These are phyloP conservation scores for Pythium phragmitis DNA, from an alignment of 352 stramenopile species.

Conservation along the genomic window DNA sequence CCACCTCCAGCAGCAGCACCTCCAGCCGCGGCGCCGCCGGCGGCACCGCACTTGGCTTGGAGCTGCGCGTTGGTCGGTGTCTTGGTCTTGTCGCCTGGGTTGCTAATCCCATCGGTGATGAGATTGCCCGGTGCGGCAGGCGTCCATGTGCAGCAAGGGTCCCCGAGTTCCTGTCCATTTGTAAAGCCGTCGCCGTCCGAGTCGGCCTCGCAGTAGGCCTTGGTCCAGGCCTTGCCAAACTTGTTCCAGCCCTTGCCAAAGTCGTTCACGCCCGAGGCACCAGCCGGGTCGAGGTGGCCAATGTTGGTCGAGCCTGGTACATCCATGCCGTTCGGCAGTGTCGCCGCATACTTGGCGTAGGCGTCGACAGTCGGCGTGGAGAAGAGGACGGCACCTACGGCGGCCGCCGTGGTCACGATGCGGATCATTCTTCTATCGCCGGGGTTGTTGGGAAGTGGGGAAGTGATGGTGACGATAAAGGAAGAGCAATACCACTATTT, in stretches of 20 bases:
- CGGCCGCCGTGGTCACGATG: background rate
- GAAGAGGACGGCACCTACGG: background rate
- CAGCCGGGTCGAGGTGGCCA: constrained; percentile 34
- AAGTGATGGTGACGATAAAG: background rate
- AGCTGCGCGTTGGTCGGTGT: constrained; percentile 51
- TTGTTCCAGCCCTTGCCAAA: constrained; percentile 42
- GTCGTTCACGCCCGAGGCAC: constrained; percentile 30
- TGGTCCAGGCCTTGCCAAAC: constrained; percentile 34
- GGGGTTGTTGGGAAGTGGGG: background rate
- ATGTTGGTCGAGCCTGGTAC: constrained; percentile 28
- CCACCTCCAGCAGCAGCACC: constrained; percentile 7
- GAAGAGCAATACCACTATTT: background rate
- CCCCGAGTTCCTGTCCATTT: constrained; percentile 84
- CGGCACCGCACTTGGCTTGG: constrained; percentile 39
- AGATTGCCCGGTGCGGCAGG: constrained; percentile 37
- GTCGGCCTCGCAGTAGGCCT: constrained; percentile 52
- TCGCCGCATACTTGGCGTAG: constrained; percentile 25
- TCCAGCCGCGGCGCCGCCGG: constrained; percentile 8
- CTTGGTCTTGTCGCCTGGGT: constrained; percentile 57
- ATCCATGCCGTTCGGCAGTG: constrained; percentile 36
- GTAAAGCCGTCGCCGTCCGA: constrained; percentile 78
- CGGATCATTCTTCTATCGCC: background rate
- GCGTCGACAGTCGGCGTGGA: constrained; percentile 9
- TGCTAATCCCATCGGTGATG: constrained; percentile 57
- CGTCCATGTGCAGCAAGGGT: constrained; percentile 73